These are phyloP conservation scores for Calocera cornea DNA, from an alignment of 768 basidiomycete genomes.

Conservation along the genomic window DNA sequence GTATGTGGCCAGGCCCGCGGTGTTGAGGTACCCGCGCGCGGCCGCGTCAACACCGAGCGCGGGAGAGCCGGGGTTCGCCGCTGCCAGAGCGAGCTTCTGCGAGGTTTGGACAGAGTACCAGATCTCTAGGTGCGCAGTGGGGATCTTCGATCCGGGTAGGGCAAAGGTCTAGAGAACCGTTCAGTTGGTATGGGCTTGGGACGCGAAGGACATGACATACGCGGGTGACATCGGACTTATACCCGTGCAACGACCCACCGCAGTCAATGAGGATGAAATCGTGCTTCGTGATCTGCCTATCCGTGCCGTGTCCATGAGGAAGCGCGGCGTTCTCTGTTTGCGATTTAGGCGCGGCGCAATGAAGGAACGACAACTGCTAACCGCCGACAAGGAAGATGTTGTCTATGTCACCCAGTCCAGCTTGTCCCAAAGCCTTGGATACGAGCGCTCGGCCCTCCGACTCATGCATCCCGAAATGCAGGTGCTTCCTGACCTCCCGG, in stretches of 20 bases:
- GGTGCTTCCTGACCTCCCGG: conserved; percentile 42
- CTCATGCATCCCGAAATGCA: conserved; percentile 63
- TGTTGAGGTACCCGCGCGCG: conserved; percentile 40
- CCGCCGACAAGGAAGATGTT: conserved; percentile 70
- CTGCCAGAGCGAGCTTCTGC: conserved; percentile 40
- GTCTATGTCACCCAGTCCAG: conserved; percentile 45
- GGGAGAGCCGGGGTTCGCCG: conserved; percentile 35
- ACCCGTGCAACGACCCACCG: conserved; percentile 57
- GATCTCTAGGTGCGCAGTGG: conserved; percentile 36
- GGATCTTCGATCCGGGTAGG: conserved; percentile 42
- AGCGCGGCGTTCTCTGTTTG: conserved; percentile 66
- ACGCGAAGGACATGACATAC: conserved; percentile 29
- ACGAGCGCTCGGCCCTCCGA: conserved; percentile 53
- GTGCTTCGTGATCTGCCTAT: conserved; percentile 38
- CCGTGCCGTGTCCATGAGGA: conserved; percentile 69
- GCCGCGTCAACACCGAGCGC: conserved; percentile 47
- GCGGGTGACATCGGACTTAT: conserved; percentile 64
- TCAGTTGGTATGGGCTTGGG: neutral
- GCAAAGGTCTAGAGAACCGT: conserved; percentile 44
- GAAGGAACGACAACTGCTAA: conserved; percentile 24
- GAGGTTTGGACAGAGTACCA: conserved; percentile 57
- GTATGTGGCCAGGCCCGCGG: conserved; percentile 36
- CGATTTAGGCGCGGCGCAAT: neutral
- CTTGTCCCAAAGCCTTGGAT: conserved; percentile 36
- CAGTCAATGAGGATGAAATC: conserved; percentile 70